Evolutionary conservation across 257 asterid species (phyloP).

Genomic region (Fraxinus anomala): DNA sequence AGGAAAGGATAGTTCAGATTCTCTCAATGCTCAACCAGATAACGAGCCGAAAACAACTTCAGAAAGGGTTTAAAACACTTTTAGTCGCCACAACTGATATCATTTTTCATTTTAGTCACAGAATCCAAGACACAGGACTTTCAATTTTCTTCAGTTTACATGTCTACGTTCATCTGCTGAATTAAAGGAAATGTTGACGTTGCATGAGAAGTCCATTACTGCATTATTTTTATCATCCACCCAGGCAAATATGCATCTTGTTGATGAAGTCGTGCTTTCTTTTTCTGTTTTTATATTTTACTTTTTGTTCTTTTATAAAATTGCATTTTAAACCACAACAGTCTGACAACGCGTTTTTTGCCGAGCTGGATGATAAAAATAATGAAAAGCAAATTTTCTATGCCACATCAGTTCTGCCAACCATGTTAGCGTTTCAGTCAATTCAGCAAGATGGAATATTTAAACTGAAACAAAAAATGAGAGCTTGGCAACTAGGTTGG

Average conservation of each 20-base stretch:
- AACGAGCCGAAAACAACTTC: background rate
- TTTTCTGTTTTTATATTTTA: background rate
- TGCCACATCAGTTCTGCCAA: background rate
- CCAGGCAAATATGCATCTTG: background rate
- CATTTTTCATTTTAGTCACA: background rate
- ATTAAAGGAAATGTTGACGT: background rate
- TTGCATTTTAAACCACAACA: background rate
- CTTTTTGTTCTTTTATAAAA: background rate
- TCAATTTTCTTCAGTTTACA: background rate
- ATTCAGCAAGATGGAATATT: background rate
- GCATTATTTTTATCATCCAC: background rate
- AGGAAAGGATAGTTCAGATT: conserved; percentile 13
- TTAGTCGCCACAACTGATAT: background rate
- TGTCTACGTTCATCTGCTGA: background rate
- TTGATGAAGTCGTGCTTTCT: background rate
- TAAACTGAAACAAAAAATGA: background rate
- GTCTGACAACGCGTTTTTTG: background rate
- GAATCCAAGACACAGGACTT: background rate
- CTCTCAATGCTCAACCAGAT: conserved; percentile 8
- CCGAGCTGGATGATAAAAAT: background rate
- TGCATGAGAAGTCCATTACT: background rate
- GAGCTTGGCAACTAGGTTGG: background rate
- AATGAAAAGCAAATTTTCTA: background rate
- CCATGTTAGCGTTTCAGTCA: background rate
- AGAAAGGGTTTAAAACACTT: background rate